Conservation (phyloP, 2,329 filamentous ascomycete species). For the Leptographium wingfieldii region DNA sequence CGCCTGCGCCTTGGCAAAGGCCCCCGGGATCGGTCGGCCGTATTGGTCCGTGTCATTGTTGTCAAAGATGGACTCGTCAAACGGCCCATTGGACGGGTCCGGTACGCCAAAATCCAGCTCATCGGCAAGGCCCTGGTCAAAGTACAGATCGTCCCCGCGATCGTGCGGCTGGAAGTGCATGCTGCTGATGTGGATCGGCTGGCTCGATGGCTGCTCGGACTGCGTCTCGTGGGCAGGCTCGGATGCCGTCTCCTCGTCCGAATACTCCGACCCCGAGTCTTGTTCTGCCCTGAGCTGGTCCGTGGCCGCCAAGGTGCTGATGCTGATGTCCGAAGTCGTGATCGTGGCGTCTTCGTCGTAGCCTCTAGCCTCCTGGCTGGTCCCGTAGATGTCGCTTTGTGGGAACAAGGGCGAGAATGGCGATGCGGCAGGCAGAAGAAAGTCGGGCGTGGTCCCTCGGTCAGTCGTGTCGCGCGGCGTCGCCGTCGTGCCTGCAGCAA, state of each 20-base stretch:
- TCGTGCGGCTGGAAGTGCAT: slow-evolving; percentile 10
- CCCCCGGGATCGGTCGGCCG: slow-evolving; percentile 45
- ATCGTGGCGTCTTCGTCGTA: background rate
- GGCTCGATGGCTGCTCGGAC: background rate
- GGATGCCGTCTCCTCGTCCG: background rate
- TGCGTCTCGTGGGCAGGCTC: background rate
- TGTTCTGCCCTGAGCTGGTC: background rate
- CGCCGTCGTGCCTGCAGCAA: slow-evolving; percentile 29
- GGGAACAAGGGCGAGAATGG: slow-evolving; percentile 2
- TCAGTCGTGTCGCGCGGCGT: slow-evolving; percentile 45
- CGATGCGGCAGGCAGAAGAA: slow-evolving; percentile 11
- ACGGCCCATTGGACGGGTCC: slow-evolving; percentile 41
- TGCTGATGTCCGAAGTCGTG: background rate
- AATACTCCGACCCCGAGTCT: too few relatives aligned
- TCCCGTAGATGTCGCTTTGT: background rate
- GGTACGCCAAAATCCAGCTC: slow-evolving; percentile 34
- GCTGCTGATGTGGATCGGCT: background rate
- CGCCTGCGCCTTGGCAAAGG: slow-evolving; percentile 41
- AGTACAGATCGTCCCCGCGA: slow-evolving; percentile 53
- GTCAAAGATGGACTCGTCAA: slow-evolving; percentile 66
- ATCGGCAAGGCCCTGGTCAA: slow-evolving; percentile 37
- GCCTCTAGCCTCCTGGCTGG: background rate
- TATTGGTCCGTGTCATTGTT: slow-evolving; percentile 51
- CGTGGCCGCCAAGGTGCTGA: background rate
- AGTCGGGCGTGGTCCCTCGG: slow-evolving; percentile 17